phyloP scores from a whole-genome alignment of 108 stramenopile species.

The Nitzschia putrida region DNA sequence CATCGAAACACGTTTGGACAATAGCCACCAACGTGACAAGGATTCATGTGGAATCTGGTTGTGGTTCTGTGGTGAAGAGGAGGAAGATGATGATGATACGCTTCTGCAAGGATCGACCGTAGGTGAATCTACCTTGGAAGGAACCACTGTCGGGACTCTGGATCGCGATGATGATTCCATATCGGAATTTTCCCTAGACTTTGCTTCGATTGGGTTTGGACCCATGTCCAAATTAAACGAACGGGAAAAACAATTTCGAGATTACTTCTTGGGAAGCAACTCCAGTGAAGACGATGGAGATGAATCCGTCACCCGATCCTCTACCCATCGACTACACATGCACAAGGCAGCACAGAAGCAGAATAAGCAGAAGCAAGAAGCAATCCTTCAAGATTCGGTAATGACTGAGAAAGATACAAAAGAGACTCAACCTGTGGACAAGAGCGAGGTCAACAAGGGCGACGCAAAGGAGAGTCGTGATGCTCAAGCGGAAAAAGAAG shows the following conservation, averaged over 20 bases:
- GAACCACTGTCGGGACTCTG: not conserved
- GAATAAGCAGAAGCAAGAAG: no score
- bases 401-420: no score
- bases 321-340: no score
- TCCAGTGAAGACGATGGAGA: not conserved
- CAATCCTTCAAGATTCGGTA: no score
- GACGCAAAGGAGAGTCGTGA: no score
- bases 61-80: not conserved
- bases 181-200: not conserved
- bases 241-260: not conserved
- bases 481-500: no score
- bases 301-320: no score
- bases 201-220: not conserved
- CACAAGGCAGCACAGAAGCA: no score
- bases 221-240: not conserved
- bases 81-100: not conserved
- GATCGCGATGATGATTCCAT: not conserved
- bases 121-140: not conserved
- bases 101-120: not conserved
- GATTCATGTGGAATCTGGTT: not conserved
- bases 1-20: no score
- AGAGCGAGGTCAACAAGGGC: no score
- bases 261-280: not conserved
- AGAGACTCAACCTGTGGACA: no score
- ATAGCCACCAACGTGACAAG: no score